Evolutionary conservation across 163 green algal genomes (phyloP).

Genomic region (Picocystis sp.): DNA sequence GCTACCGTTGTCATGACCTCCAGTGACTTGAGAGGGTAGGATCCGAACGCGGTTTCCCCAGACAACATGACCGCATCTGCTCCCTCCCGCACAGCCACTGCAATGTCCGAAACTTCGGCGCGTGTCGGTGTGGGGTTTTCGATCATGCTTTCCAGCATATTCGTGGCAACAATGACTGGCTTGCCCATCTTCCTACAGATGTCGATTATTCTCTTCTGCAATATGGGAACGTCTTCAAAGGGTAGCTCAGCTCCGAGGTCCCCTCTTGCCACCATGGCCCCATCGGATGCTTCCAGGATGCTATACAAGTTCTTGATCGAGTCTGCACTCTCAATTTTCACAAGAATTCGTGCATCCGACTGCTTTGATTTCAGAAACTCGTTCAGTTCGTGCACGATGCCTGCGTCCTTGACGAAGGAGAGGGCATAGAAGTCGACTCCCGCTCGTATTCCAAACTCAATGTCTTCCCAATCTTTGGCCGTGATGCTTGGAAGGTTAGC

Average conservation of each 20-base stretch:
- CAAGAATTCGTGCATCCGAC: constrained; percentile 38
- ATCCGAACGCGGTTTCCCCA: constrained; percentile 41
- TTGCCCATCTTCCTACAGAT: constrained; percentile 54
- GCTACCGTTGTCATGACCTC: constrained; percentile 58
- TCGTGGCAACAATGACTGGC: constrained; percentile 67
- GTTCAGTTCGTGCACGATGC: constrained; percentile 61
- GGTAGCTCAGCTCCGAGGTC: constrained; percentile 72
- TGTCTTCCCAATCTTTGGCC: constrained; percentile 65
- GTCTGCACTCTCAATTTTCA: constrained; percentile 82
- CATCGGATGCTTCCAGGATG: constrained; percentile 65
- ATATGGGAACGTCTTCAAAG: constrained; percentile 48
- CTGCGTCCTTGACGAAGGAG: constrained; percentile 25
- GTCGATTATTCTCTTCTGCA: constrained; percentile 36
- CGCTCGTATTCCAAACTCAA: constrained; percentile 57
- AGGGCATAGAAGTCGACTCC: constrained; percentile 37
- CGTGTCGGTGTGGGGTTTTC: constrained; percentile 53
- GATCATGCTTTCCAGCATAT: constrained; percentile 79
- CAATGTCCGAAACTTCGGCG: constrained; percentile 61
- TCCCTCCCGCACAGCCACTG: constrained; percentile 74
- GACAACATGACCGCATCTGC: constrained; percentile 27
- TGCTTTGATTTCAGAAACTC: constrained; percentile 27
- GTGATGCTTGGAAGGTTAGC: constrained; percentile 79
- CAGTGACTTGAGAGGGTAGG: constrained; percentile 37
- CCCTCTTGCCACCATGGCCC: constrained; percentile 45
- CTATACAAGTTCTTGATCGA: constrained; percentile 55